phyloP scores from a whole-genome alignment of 179 eudicot species.

The Corrigiola litoralis region DNA sequence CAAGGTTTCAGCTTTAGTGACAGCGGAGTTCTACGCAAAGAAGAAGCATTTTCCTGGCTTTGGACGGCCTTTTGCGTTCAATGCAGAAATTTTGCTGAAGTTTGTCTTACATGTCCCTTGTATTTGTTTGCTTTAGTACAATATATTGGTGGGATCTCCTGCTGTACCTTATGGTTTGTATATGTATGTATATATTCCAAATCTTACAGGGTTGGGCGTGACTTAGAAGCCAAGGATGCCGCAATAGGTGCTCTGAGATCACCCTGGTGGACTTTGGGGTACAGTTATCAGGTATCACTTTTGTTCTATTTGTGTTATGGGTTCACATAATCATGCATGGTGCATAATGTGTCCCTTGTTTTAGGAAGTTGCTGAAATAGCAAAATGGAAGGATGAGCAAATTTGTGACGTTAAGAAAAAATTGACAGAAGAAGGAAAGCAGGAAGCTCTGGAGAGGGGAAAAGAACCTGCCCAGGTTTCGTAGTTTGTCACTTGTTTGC shows the following conservation, averaged over 20 bases:
- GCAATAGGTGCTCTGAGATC: slow-evolving; percentile 86
- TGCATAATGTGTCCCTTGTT: slow-evolving; percentile 2
- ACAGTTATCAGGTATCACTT: slow-evolving; percentile 62
- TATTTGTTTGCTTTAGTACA: not conserved
- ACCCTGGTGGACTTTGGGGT: slow-evolving; percentile 99
- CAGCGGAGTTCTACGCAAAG: slow-evolving; percentile 88
- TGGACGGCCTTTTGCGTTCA: slow-evolving; percentile 92
- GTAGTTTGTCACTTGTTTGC: not conserved
- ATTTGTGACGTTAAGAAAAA: slow-evolving; percentile 67
- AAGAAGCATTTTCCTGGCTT: slow-evolving; percentile 95
- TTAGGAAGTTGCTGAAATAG: slow-evolving; percentile 84
- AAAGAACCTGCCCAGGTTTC: slow-evolving; percentile 82
- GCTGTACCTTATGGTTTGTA: not conserved
- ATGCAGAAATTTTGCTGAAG: slow-evolving; percentile 78
- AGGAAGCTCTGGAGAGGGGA: slow-evolving; percentile 73
- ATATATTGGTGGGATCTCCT: not conserved
- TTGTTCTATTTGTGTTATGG: not conserved
- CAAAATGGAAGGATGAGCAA: slow-evolving; percentile 93
- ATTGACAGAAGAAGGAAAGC: slow-evolving; percentile 71
- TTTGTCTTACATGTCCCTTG: slow-evolving; percentile 24
- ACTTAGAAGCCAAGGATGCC: slow-evolving; percentile 75
- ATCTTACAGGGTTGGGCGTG: slow-evolving; percentile 67
- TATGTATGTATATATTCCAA: not conserved
- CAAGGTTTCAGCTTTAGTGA: slow-evolving; percentile 93
- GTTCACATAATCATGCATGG: not conserved